phyloP scores from a whole-genome alignment of 306 rosid genomes.

The Citrullus colocynthis region DNA sequence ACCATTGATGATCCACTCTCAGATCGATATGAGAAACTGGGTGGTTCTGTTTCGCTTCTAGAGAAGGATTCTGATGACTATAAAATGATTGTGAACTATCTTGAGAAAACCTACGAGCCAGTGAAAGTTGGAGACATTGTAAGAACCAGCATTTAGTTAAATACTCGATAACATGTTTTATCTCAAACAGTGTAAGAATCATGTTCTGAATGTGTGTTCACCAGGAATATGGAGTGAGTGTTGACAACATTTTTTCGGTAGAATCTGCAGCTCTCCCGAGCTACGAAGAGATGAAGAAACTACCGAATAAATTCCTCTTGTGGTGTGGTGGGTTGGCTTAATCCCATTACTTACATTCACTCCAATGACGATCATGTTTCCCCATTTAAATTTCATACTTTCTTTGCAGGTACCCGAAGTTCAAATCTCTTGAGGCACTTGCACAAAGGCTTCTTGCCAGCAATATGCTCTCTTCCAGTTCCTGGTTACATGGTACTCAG shows the following conservation, averaged over 20 bases:
- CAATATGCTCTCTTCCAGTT: slow-evolving; percentile 58
- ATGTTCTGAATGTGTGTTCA: neutral
- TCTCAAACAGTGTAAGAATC: neutral
- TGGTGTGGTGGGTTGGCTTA: slow-evolving; percentile 64
- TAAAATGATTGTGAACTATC: slow-evolving; percentile 63
- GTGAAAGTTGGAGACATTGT: slow-evolving; percentile 62
- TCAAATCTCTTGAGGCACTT: slow-evolving; percentile 76
- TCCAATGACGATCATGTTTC: neutral
- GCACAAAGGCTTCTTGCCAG: slow-evolving; percentile 68
- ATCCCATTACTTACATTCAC: neutral
- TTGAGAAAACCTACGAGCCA: slow-evolving; percentile 63
- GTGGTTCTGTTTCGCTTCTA: slow-evolving; percentile 44
- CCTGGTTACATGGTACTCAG: slow-evolving; percentile 63
- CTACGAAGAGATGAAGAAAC: slow-evolving; percentile 50
- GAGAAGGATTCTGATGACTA: slow-evolving; percentile 51
- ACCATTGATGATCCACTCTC: slow-evolving; percentile 74
- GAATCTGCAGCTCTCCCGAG: slow-evolving; percentile 40
- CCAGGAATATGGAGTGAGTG: slow-evolving; percentile 57
- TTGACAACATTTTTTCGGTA: slow-evolving; percentile 48
- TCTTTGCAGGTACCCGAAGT: slow-evolving; percentile 44
- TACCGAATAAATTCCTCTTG: slow-evolving; percentile 65
- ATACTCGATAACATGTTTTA: neutral
- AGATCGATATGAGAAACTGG: slow-evolving; percentile 43
- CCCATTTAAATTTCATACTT: neutral
- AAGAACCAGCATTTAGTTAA: slow-evolving; percentile 5